Base-by-base conservation (phyloP, 148 eudicot species). In the Rhododendron kiyosumense region DNA sequence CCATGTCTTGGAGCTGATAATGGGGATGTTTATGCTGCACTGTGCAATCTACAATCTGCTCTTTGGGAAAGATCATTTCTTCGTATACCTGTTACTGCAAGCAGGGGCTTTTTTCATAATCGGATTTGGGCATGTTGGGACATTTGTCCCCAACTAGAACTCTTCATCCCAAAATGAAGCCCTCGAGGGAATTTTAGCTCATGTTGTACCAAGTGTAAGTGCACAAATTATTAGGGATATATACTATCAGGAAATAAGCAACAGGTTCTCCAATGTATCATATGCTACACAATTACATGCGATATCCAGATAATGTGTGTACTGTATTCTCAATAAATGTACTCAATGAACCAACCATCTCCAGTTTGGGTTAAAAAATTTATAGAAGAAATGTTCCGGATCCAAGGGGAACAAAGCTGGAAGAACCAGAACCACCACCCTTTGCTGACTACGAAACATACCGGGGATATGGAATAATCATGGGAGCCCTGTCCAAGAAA, bases 41-140 rank as follows among this genome's bases (percentile, higher is more conserved):
- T 89, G 90, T 26, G 90, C 90, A 6, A 52, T 86, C 73, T 88
- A 89, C 69, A 80, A 91, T 84, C 61, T 91, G 76, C 79, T 88
- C 13, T 88, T 78, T 36, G 87, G 87, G 15, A 76, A 88, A 49
- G 84, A 91, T 61, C 92, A 91, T 84, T 87, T 89, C 46, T 91
- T 87, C 85, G 45, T 91, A 22, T 91, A 91, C 49, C 88, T 91
- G 26, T 36, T 89, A 41, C 83, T 88, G 45, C 92, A 91, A 86
- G 86, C 92, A 20, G 89, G 83, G 20, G 92, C 92, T 32, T 91
- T 91, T 88, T 88, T 89, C 85, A 65, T 87, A 17, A 52, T 89
- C 0, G 92, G 92, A 67, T 69, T 91, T 71, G 90, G 90, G 45
- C 86, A 84, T 32, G 86, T 89, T 32, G 92, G 92, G 28, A 88